Evolutionary conservation across 805 yeast genomes (phyloP), one percentile per base, ranked within the genome.

Genomic region (Suhomyces tanzawaensis): DNA sequence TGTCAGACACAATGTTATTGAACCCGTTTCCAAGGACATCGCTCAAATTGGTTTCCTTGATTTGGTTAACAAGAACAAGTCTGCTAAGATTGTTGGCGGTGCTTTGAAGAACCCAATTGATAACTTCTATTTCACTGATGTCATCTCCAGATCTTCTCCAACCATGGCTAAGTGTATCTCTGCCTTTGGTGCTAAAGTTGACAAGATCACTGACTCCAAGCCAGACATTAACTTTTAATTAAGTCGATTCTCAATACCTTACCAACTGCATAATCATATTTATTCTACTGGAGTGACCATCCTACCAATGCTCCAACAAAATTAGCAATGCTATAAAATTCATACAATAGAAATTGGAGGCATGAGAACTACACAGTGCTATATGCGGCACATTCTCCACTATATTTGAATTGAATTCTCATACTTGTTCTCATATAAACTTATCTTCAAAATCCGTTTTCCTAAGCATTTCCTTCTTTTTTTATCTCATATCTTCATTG

Each of bases 161-260:
- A 87, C 95, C 21, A 87, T 86, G 95, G 95, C 95, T 29, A 82
- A 76, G 66, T 84, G 95, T 71, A 80, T 88, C 42, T 74, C 82
- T 38, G 68, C 82, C 40, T 81, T 82, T 55, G 86, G 86, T 37
- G 76, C 82, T 40, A 75, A 78, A 64, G 69, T 79, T 47, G 85
- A 79, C 47, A 80, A 80, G 59, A 61, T 70, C 38, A 58, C 59
- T 42, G 84, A 79, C 59, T 74, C 60, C 35, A 60, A 58, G 44
- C 73, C 74, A 35, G 65, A 62, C 44, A 57, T 68, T 48, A 61
- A 61, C 54, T 57, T 60, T 47, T 60, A 55, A 44, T 8, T 9
- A 19, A 15, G 34, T 26, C 25, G 25, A 32, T 36, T 27, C 28
- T 16, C 14, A 29, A 26, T 15, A 6, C 19, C 19, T 31, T 25